These are phyloP conservation scores for Geotrichum australiense DNA, from an alignment of 1,139 yeast species.

Conservation along the genomic window DNA sequence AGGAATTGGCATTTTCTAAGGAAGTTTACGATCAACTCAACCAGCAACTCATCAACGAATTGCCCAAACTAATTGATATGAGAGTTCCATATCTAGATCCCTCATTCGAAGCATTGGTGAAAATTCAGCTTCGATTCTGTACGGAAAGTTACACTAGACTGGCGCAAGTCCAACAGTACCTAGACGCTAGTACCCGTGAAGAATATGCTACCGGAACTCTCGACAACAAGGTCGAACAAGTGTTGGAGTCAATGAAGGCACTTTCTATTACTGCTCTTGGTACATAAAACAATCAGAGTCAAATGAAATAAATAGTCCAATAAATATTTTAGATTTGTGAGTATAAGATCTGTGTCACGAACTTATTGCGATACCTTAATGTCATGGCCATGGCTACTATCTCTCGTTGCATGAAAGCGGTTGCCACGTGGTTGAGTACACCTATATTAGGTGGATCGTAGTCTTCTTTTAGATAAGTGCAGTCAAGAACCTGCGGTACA, in stretches of 20 bases:
- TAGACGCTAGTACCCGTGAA: conserved; percentile 83
- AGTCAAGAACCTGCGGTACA: neutral
- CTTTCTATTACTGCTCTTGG: conserved; percentile 53
- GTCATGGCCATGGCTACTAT: conserved; percentile 84
- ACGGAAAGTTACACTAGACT: conserved; percentile 92
- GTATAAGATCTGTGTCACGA: conserved; percentile 80
- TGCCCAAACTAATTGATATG: conserved; percentile 83
- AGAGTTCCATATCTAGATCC: conserved; percentile 96
- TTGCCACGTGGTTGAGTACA: conserved; percentile 86
- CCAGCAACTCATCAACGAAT: conserved; percentile 71
- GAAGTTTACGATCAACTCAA: conserved; percentile 82
- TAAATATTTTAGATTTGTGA: conserved; percentile 7
- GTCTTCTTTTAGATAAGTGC: neutral
- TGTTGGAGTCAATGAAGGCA: conserved; percentile 76
- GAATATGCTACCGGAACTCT: conserved; percentile 91
- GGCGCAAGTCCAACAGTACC: conserved; percentile 92
- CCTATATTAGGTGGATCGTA: conserved; percentile 69
- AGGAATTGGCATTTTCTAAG: conserved; percentile 73
- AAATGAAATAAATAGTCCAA: no score
- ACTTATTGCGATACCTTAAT: conserved; percentile 81
- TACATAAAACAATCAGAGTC: neutral
- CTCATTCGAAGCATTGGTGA: conserved; percentile 90
- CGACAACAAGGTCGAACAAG: conserved; percentile 79
- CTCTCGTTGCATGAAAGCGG: conserved; percentile 88
- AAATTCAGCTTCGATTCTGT: conserved; percentile 89